A percentile compares a stretch with the other conserved stretches of the same genome.
These are phyloP conservation scores for Phytophthora melonis DNA, from an alignment of 352 stramenopile species.

Conservation along the genomic window DNA sequence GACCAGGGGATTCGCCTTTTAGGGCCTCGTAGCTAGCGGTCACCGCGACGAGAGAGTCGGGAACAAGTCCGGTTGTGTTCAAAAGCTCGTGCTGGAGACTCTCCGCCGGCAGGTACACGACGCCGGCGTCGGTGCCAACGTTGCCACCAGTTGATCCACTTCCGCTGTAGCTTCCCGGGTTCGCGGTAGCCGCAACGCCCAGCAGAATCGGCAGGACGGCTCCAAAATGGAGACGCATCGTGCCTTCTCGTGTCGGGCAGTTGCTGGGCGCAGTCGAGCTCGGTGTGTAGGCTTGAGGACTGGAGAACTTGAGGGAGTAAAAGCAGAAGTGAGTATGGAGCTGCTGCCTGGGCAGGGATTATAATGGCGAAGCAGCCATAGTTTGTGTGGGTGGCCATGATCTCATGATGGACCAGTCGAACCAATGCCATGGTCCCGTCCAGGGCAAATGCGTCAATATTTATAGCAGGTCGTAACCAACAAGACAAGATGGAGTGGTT, in stretches of 20 bases:
- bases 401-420: too few relatives aligned
- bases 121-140: not conserved
- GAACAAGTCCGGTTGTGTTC: not conserved
- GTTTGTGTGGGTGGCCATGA: too few relatives aligned
- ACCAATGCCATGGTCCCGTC: too few relatives aligned
- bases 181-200: not conserved
- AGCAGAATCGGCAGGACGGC: not conserved
- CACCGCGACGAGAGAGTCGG: not conserved
- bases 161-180: not conserved
- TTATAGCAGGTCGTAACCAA: too few relatives aligned
- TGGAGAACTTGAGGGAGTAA: not conserved
- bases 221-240: not conserved
- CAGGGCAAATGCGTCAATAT: too few relatives aligned
- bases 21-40: not conserved
- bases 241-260: not conserved
- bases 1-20: not conserved
- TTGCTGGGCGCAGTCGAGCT: not conserved
- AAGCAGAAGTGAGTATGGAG: not conserved
- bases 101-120: not conserved
- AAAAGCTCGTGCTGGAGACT: not conserved
- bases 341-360: too few relatives aligned
- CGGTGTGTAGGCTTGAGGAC: not conserved
- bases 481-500: too few relatives aligned
- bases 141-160: not conserved
- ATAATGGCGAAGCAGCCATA: too few relatives aligned